Evolutionary conservation across 257 asterid genomes (phyloP).

Genomic region (Echites panduratus): DNA sequence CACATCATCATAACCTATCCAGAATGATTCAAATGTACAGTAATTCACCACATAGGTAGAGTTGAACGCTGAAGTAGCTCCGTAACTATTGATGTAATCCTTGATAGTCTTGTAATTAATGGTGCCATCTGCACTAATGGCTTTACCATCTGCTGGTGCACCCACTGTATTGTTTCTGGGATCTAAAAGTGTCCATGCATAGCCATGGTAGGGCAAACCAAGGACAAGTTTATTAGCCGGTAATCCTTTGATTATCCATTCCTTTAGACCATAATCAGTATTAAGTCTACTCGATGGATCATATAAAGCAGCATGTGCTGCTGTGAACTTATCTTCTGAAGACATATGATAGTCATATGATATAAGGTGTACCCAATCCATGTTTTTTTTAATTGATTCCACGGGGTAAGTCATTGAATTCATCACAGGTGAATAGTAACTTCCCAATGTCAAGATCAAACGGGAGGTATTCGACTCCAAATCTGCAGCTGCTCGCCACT

Average conservation of each 20-base stretch:
- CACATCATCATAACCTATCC: conserved; percentile 35
- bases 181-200: too few species aligned
- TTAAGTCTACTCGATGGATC: too few species aligned
- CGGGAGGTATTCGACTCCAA: conserved; percentile 6
- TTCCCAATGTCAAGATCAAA: conserved; percentile 29
- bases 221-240: too few species aligned
- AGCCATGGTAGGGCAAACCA: too few species aligned
- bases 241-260: too few species aligned
- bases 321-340: too few species aligned
- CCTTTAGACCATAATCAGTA: too few species aligned
- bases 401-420: conserved; percentile 22
- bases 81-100: conserved; percentile 16
- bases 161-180: too few species aligned
- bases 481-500: conserved; percentile 29
- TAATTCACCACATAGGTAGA: conserved; percentile 32
- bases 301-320: too few species aligned
- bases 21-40: conserved; percentile 13
- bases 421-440: conserved; percentile 21
- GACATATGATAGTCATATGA: conserved; percentile 29
- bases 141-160: too few species aligned
- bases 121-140: conserved; percentile 22
- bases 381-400: conserved; percentile 17
- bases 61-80: conserved; percentile 20
- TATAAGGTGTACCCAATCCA: conserved; percentile 28
- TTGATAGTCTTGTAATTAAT: conserved; percentile 21